Conservation (phyloP, 225 moss, liverwort and hornwort genomes). For the Climacium dendroides region DNA sequence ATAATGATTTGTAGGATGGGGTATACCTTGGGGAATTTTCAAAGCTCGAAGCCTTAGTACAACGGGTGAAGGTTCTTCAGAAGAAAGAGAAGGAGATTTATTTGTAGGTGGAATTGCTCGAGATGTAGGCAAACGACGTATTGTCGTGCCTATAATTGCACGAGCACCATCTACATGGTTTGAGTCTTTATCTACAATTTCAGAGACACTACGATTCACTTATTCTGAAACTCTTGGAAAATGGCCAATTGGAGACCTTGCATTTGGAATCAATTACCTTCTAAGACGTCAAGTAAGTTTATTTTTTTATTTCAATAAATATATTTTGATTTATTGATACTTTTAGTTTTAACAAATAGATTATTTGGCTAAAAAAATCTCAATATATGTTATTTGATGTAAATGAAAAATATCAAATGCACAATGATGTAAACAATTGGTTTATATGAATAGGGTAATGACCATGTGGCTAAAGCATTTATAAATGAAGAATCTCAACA, state of each 20-base stretch:
- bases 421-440: background rate
- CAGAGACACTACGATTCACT: slow-evolving; percentile 73
- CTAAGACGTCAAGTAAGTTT: slow-evolving; percentile 26
- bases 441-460: slow-evolving; percentile 2
- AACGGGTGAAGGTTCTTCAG: background rate
- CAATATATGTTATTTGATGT: background rate
- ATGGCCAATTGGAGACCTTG: slow-evolving; percentile 92
- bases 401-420: background rate
- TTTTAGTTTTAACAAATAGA: accelerated
- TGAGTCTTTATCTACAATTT: slow-evolving; percentile 80
- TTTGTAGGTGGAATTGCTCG: slow-evolving; percentile 34
- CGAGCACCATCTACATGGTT: slow-evolving; percentile 91
- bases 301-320: background rate
- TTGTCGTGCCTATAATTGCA: slow-evolving; percentile 62
- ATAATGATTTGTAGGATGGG: slow-evolving; percentile 33
- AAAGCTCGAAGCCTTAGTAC: slow-evolving; percentile 13
- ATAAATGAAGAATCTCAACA: slow-evolving; percentile 28
- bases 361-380: no score
- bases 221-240: slow-evolving; percentile 91
- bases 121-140: slow-evolving; percentile 31
- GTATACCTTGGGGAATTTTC: slow-evolving; percentile 63
- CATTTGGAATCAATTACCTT: slow-evolving; percentile 88
- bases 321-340: background rate
- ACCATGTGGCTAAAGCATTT: slow-evolving; percentile 58
- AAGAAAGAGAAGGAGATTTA: slow-evolving; percentile 27